Evolutionary conservation across 106 monocot species (phyloP), one percentile per base, ranked within the genome.

Genomic region (Platanthera zijinensis): DNA sequence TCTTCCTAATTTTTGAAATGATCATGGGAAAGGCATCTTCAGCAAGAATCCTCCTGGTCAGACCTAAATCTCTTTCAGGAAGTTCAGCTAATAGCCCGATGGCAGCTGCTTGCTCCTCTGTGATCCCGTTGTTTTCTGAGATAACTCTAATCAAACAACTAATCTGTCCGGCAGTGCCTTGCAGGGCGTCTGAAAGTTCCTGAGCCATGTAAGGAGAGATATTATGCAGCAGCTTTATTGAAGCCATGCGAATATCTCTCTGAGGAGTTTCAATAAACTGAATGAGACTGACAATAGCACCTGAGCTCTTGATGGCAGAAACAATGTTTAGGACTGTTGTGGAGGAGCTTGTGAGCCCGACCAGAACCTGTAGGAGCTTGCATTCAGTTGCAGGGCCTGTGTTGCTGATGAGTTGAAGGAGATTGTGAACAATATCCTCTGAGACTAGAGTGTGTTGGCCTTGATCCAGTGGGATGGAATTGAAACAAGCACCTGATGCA

Each of bases 401-500:
- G 80, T 97, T 97, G 80, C 89, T 97, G 71, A 97, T 93, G 74
- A 97, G 89, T 76, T 93, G 93, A 47, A 97, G 87, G 1, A 97
- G 86, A 80, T 87, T 93, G 89, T 89, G 89, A 75, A 97, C 77
- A 71, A 89, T 85, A 52, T 89, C 85, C 77, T 93, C 96, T 5
- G 93, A 97, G 17, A 93, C 87, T 66, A 97, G 76, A 5, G 93
- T 93, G 54, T 88, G 89, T 28, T 72, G 72, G 11, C 78, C 69
- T 21, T 84, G 78, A 75, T 80, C 87, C n/a, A 97, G 83, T 15
- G 89, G 84, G 51, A 89, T 85, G 30, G 91, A 73, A 68, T 87
- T 84, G 75, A 92, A 80, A 79, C 80, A 63, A 50, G 82, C 82
- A 72, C 91, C 88, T 54, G 86, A 92, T 22, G 80, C 69, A 6